Evolutionary conservation across 2,329 filamentous ascomycete species (phyloP), one percentile per base, ranked within the genome.

Genomic region (Magnaporthiopsis rhizophila): DNA sequence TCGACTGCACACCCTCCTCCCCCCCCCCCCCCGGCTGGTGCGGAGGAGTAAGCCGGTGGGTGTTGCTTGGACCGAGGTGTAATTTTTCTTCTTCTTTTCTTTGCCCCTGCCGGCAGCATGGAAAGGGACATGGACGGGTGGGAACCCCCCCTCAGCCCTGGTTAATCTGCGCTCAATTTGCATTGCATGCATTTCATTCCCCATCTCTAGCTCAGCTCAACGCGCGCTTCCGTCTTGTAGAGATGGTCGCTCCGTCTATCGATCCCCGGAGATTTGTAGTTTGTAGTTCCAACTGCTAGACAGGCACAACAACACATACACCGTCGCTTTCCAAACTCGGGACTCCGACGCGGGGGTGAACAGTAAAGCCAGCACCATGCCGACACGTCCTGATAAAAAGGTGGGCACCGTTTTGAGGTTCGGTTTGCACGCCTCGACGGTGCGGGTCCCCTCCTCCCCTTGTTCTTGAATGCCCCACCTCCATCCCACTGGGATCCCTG

Each of bases 381-480:
- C 45, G 45, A 53, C 45, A 53, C 45, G 45, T 53, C 9, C 45
- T 53, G 45, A 53, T 53, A 53, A 53, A 50, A n/a, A 26, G 45
- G 45, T 53, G 45, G 45, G 45, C 45, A 53, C 45, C 45, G 45
- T 53, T 53, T 53, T 53, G 45, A 53, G 45, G 24, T 53, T 24
- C 38, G 38, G 45, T 21, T 60, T 32, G 62, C 62, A 59, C 62
- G 59, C 38, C 59, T n/a, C 26, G 26, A 28, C 62, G 62, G 58
- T 53, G 45, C 5, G 38, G 50, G 34, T 26, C 34, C 57, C 34
- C 57, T 58, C 4, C 4, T 53, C 5, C 45, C 45, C 45, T 53
- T 24, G 45, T 53, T 21, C 45, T 53, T 53, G 45, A 24, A 24
- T 21, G 34, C 45, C 9, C 45, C 45, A 53, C 45, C n/a, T 53